A percentile compares a stretch with the other conserved stretches of the same genome.
Conservation (phyloP, 192 early-diverging fungal species). For the Podila epigama region DNA sequence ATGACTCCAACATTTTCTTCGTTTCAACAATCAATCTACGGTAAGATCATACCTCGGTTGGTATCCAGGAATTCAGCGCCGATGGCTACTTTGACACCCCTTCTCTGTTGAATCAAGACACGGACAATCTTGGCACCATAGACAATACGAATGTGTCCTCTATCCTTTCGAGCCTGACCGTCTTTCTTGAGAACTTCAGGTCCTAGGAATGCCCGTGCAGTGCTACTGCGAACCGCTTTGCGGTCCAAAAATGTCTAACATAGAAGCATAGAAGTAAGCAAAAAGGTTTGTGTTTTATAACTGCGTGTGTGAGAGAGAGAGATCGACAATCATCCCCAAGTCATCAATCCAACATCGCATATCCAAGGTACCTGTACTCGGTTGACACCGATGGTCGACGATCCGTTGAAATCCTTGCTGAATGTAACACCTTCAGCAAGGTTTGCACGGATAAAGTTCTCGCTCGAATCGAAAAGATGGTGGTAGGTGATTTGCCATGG, state of each 20-base stretch:
- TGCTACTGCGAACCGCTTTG: conserved; percentile 30
- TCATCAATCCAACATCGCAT: too few species aligned
- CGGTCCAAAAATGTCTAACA: conserved; percentile 33
- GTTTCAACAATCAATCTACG: too few species aligned
- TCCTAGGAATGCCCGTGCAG: conserved; percentile 30
- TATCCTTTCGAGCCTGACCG: conserved; percentile 4
- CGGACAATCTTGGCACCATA: conserved; percentile 36
- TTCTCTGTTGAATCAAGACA: conserved; percentile 18
- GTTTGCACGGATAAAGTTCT: conserved; percentile 20
- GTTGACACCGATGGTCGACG: conserved; percentile 21
- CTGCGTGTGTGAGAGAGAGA: too few species aligned
- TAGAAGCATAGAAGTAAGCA: background rate
- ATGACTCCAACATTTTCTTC: too few species aligned
- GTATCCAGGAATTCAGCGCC: conserved; percentile 39
- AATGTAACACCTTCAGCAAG: conserved; percentile 24
- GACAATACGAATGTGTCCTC: conserved; percentile 27
- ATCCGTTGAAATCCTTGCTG: conserved; percentile 39
- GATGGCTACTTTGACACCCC: conserved; percentile 24
- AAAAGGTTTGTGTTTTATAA: background rate
- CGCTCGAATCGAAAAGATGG: conserved; percentile 4
- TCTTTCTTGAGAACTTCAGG: conserved; percentile 5
- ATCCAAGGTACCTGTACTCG: conserved; percentile 10
- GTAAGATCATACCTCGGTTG: conserved; percentile 13
- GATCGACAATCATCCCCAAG: too few species aligned
- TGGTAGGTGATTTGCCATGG: conserved; percentile 40